phyloP scores from a whole-genome alignment of 192 early-diverging fungal genomes.

The Gigaspora rosea region DNA sequence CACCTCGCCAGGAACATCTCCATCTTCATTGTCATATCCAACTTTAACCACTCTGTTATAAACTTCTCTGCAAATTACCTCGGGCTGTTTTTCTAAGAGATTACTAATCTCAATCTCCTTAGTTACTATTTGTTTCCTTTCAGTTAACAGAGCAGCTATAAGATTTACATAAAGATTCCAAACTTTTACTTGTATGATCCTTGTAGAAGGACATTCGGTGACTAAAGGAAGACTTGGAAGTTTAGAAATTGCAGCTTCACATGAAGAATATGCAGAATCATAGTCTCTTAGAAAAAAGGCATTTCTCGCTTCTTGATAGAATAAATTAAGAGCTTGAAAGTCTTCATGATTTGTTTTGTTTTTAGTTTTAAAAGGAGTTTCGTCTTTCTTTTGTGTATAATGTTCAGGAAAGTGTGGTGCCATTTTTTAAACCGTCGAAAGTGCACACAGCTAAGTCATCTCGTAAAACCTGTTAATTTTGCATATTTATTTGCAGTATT shows the following conservation, averaged over 20 bases:
- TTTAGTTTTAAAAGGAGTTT: no score
- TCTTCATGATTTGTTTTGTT: not conserved
- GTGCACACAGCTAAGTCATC: no score
- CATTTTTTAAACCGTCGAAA: no score
- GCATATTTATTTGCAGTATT: no score
- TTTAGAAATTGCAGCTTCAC: constrained; percentile 38
- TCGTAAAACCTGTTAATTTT: no score
- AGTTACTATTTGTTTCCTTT: constrained; percentile 27
- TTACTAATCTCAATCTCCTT: not conserved
- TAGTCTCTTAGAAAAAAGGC: constrained; percentile 42
- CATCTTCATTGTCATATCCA: constrained; percentile 41
- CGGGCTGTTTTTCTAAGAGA: constrained; percentile 34
- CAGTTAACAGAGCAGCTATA: constrained; percentile 42
- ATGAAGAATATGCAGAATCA: constrained; percentile 36
- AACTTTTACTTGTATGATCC: constrained; percentile 40
- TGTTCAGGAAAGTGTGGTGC: no score
- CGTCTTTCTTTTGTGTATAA: no score
- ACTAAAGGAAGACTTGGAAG: constrained; percentile 11
- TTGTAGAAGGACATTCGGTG: constrained; percentile 31
- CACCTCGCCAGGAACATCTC: constrained; percentile 46
- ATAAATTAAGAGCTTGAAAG: not conserved
- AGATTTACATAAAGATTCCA: constrained; percentile 44
- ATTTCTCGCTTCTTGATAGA: constrained; percentile 42
- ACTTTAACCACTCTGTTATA: constrained; percentile 38
- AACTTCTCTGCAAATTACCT: constrained; percentile 38